Base-by-base conservation (phyloP, 331 rosid genomes). In the Ulmus americana region DNA sequence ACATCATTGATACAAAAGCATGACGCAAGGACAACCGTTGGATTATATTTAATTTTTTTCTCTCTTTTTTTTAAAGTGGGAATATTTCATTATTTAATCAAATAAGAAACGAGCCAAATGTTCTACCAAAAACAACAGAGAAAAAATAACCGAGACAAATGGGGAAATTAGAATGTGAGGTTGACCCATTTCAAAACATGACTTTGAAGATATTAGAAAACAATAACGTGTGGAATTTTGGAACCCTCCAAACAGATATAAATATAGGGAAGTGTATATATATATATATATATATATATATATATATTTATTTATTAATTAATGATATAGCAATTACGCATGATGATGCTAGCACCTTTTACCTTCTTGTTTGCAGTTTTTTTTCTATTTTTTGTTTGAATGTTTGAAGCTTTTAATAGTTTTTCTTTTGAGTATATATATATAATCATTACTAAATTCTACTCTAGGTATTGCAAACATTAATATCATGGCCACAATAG, bases 1-100 rank as follows among this genome's bases (percentile, higher is more conserved):
- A 81, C 81, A 74, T 79, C 90, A 76, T 43, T 48, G 16, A 28
- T 58, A 76, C 82, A 75, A 70, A 73, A 79, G 81, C 90, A 71
- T 84, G 84, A 79, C 76, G 77, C 39, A 38, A 15, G 56, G 14
- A 18, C 57, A 43, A 59, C 61, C 50, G 45, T 53, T 28, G 43
- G 46, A 35, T 39, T 14, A 43, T 39, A 28, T 28, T 1, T 28
- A 28, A 28, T 28, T 28, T 28, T 20, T 20, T 20, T 2, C 22
- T 1, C 1, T 20, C 1, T 20, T 20, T 28, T 28, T 3, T 28
- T 28, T 28, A 28, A 28, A 28, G 35, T 28, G 4, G 35, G 1
- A 28, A 20, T 20, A 20, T 20, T 20, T 20, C 0, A 20, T 20
- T 28, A 28, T 28, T 28, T 28, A 28, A 28, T 28, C 35, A 28